These are phyloP conservation scores for Echinosphaeria canescens DNA, from an alignment of 2,329 filamentous ascomycete species.

Conservation along the genomic window DNA sequence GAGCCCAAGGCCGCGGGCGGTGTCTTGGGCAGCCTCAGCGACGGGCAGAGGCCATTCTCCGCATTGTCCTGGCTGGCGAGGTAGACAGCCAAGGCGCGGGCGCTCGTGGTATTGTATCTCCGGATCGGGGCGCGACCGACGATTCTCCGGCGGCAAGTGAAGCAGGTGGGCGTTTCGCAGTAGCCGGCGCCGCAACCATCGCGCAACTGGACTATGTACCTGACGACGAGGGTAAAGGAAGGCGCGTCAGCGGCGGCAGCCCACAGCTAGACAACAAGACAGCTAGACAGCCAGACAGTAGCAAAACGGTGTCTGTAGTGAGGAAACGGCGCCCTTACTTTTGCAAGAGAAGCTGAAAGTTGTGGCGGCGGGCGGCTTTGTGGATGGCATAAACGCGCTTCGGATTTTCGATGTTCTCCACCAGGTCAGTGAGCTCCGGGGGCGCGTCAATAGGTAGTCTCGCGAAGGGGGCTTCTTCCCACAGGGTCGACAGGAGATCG, in stretches of 20 bases:
- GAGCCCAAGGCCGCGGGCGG: constrained; percentile 22
- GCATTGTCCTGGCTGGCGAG: constrained; percentile 65
- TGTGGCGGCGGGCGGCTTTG: constrained; percentile 35
- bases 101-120: constrained; percentile 62
- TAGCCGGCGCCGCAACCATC: constrained; percentile 49
- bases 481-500: constrained; percentile 32
- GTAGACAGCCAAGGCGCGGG: constrained; percentile 59
- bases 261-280: too few species aligned
- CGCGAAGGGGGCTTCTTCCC: constrained; percentile 37
- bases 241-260: neutral
- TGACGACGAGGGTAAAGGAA: constrained; percentile 12
- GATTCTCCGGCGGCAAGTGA: constrained; percentile 51
- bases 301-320: too few species aligned
- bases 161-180: constrained; percentile 60
- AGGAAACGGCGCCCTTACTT: constrained; percentile 26
- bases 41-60: constrained; percentile 43
- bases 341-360: constrained; percentile 45
- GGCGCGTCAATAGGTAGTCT: constrained; percentile 38
- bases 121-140: constrained; percentile 48
- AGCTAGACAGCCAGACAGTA: too few species aligned
- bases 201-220: constrained; percentile 64
- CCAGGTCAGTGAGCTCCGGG: constrained; percentile 26
- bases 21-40: constrained; percentile 18
- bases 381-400: constrained; percentile 37
- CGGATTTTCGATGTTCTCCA: constrained; percentile 38